Conservation (phyloP, 2,329 filamentous ascomycete species). For the Pyrenochaeta sp. region DNA sequence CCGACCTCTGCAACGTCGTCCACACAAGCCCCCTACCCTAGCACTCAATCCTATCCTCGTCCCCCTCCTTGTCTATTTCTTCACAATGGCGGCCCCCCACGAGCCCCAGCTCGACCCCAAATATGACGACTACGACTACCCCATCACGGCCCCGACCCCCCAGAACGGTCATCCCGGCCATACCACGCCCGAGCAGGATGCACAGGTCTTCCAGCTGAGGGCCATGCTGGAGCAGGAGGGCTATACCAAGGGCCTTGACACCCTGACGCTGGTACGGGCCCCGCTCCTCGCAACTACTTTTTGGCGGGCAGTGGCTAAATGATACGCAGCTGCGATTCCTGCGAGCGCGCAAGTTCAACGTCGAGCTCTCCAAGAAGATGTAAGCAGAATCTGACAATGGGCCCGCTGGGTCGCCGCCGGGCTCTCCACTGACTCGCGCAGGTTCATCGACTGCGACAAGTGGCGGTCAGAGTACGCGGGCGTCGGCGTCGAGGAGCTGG, state of each 20-base stretch:
- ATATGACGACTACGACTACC: conserved; percentile 96
- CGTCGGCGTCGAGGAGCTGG: conserved; percentile 74
- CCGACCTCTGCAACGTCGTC: conserved; percentile 9
- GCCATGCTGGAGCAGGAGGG: conserved; percentile 83
- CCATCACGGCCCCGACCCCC: conserved; percentile 74
- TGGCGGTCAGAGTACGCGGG: conserved; percentile 85
- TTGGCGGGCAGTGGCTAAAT: conserved; percentile 27
- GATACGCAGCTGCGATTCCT: conserved; percentile 78
- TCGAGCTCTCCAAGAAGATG: conserved; percentile 85
- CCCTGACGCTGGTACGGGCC: conserved; percentile 85
- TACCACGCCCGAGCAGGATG: conserved; percentile 86
- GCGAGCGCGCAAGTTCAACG: conserved; percentile 93
- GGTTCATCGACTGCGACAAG: conserved; percentile 89
- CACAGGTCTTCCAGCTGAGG: conserved; percentile 85
- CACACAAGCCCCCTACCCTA: conserved; percentile 6
- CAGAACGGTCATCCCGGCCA: conserved; percentile 85
- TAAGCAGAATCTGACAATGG: conserved; percentile 56
- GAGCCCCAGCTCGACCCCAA: conserved; percentile 74
- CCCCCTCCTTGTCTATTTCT: conserved; percentile 2
- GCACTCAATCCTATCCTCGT: not conserved
- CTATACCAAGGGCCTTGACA: conserved; percentile 85
- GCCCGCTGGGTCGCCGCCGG: not conserved
- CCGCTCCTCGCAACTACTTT: not conserved
- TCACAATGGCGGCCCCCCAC: conserved; percentile 42
- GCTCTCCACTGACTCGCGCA: conserved; percentile 51